Evolutionary conservation across 192 early-diverging fungal species (phyloP), one percentile per base, ranked within the genome.

Genomic region (Coemansia furcata): DNA sequence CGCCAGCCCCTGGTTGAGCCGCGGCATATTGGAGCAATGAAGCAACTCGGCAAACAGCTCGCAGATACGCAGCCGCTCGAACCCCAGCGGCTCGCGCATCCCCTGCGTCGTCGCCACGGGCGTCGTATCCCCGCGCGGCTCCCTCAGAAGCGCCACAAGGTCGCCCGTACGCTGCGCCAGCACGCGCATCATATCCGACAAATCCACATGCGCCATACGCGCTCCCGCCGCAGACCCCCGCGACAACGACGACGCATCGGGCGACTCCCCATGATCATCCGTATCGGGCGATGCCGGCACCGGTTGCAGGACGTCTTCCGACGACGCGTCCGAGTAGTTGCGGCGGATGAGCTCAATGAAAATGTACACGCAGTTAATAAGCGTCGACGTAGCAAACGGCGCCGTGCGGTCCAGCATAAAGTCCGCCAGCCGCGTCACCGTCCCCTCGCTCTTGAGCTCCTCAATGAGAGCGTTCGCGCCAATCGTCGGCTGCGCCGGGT

Each of bases 1-100:
- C 23, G 47, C 19, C 4, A 36, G 14, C 8, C 36, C 52, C 36
- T 78, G 68, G 70, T 93, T 93, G 10, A 93, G 73, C 3, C 87
- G 87, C n/a, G 86, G 85, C 92, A 93, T 92, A 69, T 89, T 92
- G 46, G 92, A 91, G 71, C 92, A 92, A 71, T 98, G 98, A 50
- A 99, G 76, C 17, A 99, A 79, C 83, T 99, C 98, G 5, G 98
- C 98, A 87, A 98, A 95, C 66, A 99, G 87, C 80, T 99, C 98
- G 77, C 98, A 98, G 42, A 94, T 93, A 62, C 93, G 93, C 42
- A 99, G 81, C 12, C 98, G 87, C 80, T 98, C 96, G 71, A 95
- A 93, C n/a, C 98, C 96, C 47, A 99, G 84, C 43, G 87, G 95
- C 39, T 80, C 86, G 66, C 89, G 86, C 67, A 87, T 84, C n/a